Conservation (phyloP, 352 stramenopile species). For the Phytophthora vignae region DNA sequence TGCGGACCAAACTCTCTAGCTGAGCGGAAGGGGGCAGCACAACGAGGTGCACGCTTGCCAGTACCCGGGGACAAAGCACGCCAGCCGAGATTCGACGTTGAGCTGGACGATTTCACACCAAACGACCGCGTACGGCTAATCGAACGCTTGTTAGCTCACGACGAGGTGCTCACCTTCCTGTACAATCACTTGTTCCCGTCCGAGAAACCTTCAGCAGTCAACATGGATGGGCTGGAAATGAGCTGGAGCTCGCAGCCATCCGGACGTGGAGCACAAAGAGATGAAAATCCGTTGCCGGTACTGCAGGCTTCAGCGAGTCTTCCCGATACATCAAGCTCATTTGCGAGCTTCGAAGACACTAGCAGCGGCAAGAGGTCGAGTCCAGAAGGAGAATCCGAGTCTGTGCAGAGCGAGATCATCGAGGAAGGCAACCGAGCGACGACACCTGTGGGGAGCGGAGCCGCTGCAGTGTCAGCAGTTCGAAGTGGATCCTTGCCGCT, state of each 20-base stretch:
- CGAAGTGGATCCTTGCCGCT: constrained; percentile 45
- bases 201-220: constrained; percentile 16
- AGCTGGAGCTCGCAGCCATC: constrained; percentile 22
- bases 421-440: constrained; percentile 25
- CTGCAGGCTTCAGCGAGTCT: constrained; percentile 35
- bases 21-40: constrained; percentile 24
- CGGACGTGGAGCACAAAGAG: constrained; percentile 1
- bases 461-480: constrained; percentile 47
- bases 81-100: constrained; percentile 34
- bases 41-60: constrained; percentile 10
- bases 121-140: constrained; percentile 78
- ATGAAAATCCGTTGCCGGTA: constrained; percentile 17
- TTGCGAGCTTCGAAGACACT: constrained; percentile 26
- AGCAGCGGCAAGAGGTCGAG: constrained; percentile 19
- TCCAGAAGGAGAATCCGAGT: constrained; percentile 7
- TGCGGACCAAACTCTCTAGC: constrained; percentile 10
- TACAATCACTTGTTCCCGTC: constrained; percentile 82
- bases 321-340: constrained; percentile 29
- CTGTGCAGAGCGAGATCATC: constrained; percentile 8
- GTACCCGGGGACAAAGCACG: constrained; percentile 20
- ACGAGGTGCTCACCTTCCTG: constrained; percentile 80
- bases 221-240: constrained; percentile 18
- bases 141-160: constrained; percentile 76
- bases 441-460: constrained; percentile 47
- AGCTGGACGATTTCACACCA: constrained; percentile 77